Evolutionary conservation across 139 green algal genomes (phyloP).

Genomic region (Ettlia oleoabundans): DNA sequence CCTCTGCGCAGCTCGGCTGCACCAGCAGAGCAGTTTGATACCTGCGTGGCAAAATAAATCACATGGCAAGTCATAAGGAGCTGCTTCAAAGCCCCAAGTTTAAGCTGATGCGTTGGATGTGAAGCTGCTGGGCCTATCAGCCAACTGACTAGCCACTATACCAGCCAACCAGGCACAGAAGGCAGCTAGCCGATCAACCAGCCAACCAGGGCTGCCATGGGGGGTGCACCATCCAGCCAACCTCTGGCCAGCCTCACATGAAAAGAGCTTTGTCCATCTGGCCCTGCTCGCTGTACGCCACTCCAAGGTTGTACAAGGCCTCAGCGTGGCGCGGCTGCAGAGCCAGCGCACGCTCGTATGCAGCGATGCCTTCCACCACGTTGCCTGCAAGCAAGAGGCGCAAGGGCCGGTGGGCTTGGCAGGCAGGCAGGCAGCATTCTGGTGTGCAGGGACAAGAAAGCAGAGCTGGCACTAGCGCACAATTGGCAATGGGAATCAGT

Average conservation of each 20-base stretch:
- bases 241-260: conserved; percentile 46
- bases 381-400: neutral
- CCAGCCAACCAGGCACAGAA: too few relatives aligned
- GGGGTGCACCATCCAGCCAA: neutral
- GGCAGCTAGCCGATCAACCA: neutral
- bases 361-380: conserved; percentile 48
- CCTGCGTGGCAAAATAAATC: neutral
- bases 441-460: too few relatives aligned
- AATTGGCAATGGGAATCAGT: too few relatives aligned
- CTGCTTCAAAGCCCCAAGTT: too few relatives aligned
- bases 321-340: conserved; percentile 73
- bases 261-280: conserved; percentile 85
- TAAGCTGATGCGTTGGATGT: too few relatives aligned
- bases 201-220: neutral
- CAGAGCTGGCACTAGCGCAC: neutral
- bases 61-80: too few relatives aligned
- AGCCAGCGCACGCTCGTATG: conserved; percentile 77
- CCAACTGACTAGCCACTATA: neutral
- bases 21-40: conserved; percentile 87
- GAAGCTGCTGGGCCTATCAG: neutral
- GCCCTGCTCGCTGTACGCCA: conserved; percentile 75
- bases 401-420: neutral
- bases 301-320: conserved; percentile 96
- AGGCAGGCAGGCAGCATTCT: neutral
- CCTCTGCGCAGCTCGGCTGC: conserved; percentile 85